Evolutionary conservation across 2,329 filamentous ascomycete species (phyloP).

Genomic region (Penicillium sp.): DNA sequence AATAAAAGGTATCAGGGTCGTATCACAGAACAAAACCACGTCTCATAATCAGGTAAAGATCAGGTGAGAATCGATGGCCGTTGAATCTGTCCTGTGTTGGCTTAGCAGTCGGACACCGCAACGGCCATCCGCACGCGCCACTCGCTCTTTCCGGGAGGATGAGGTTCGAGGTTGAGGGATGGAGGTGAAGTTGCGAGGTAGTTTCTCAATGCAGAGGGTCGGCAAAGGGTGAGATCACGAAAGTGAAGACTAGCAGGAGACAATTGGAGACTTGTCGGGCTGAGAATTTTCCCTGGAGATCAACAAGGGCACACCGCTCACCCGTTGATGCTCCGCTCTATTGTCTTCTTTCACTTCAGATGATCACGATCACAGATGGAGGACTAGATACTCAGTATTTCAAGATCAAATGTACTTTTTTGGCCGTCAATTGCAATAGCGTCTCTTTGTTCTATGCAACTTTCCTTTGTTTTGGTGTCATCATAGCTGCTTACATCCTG

Average conservation of each 20-base stretch:
- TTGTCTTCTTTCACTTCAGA: not conserved
- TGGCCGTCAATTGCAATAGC: not conserved
- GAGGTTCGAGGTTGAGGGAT: not conserved
- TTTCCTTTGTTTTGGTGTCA: slow-evolving; percentile 3
- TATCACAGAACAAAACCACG: not conserved
- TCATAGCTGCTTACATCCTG: slow-evolving; percentile 2
- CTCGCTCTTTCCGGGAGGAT: slow-evolving; percentile 7
- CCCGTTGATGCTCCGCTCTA: slow-evolving; percentile 11
- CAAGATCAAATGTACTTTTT: not conserved
- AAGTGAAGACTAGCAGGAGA: slow-evolving; percentile 11
- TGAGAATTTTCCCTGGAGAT: slow-evolving; percentile 22
- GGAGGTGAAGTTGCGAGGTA: not conserved
- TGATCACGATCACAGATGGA: not conserved
- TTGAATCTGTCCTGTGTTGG: slow-evolving; percentile 21
- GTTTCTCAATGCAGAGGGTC: not conserved
- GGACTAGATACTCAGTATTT: not conserved
- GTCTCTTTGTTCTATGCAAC: not conserved
- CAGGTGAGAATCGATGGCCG: slow-evolving; percentile 17
- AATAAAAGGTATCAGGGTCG: not conserved
- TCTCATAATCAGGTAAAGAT: not conserved
- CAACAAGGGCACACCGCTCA: slow-evolving; percentile 21
- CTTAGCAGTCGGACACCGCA: slow-evolving; percentile 24
- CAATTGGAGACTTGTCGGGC: slow-evolving; percentile 18
- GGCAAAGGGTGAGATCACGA: slow-evolving; percentile 1
- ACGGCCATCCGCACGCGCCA: slow-evolving; percentile 20